Evolutionary conservation across 192 early-diverging fungal species (phyloP), one percentile per base, ranked within the genome.

Genomic region (Coemansia sp.): DNA sequence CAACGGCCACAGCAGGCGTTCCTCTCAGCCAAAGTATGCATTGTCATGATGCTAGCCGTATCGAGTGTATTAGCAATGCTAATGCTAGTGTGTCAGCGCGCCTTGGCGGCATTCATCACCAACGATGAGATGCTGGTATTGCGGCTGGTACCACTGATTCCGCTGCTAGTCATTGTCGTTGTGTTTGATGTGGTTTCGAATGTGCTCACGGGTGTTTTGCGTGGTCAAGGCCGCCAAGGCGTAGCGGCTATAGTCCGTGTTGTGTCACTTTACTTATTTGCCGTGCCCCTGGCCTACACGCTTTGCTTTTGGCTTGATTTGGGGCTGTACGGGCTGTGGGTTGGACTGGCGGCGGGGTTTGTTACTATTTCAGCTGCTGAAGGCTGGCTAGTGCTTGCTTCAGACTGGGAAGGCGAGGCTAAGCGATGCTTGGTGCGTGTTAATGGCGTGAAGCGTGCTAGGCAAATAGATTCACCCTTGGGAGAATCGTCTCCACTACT

Each of bases 281-380:
- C 80, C 1, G 40, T 87, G 2, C 87, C 87, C 0, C 59, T 89
- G 60, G 85, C 86, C 0, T 80, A 82, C 17, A 69, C 67, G 30
- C 63, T 86, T 26, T 77, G 84, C 11, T 87, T 93, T 76, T 63
- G 76, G 26, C 50, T 82, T 14, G 67, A 66, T 8, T 70, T 77
- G 76, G 90, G 87, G 0, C 75, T 93, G 26, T 77, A 80, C 30
- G 91, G 91, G 3, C 71, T 93, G 28, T 93, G 91, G 91, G 55
- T 70, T 1, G 87, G 89, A 6, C 59, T 91, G 46, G 67, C 72
- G 3, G 58, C 58, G 5, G 80, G 80, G 0, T 82, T 82, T 63
- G 72, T 70, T 2, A 33, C 55, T 11, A 77, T 77, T 23, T 39
- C 68, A 5, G 42, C 40, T 6, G 69, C 80, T 6, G 80, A 82